Percentiles rank a stretch among this genome's conserved stretches.
Evolutionary conservation across 23 red algal species (phyloP).

Genomic region (Gracilaria caudata): DNA sequence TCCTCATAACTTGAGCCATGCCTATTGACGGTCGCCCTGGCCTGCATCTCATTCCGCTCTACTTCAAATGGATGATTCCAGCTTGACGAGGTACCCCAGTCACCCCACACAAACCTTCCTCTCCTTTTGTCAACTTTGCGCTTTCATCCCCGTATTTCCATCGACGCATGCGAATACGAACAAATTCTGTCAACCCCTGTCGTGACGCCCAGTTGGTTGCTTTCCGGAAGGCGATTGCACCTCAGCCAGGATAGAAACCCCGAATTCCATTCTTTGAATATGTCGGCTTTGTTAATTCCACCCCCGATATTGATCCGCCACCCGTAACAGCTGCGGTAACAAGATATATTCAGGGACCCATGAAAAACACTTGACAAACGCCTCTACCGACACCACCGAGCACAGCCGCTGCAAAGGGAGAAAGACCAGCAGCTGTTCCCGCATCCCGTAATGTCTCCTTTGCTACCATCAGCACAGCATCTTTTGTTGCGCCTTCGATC

Average conservation of each 20-base stretch:
- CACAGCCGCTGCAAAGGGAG: constrained; percentile 66
- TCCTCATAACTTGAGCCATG: constrained; percentile 51
- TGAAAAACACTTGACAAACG: constrained; percentile 84
- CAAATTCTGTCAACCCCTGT: constrained; percentile 78
- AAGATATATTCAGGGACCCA: constrained; percentile 77
- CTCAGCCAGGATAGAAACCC: constrained; percentile 90
- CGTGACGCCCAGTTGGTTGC: constrained; percentile 95
- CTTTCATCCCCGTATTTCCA: constrained; percentile 51
- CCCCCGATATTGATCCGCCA: constrained; percentile 31
- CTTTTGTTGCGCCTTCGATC: constrained; percentile 93
- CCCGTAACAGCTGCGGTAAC: constrained; percentile 83
- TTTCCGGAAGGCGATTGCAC: constrained; percentile 94
- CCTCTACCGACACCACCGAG: constrained; percentile 85
- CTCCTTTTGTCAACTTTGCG: constrained; percentile 58
- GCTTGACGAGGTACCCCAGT: constrained; percentile 63
- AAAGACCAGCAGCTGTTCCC: constrained; percentile 38
- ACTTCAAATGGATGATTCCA: constrained; percentile 99
- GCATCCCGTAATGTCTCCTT: constrained; percentile 74
- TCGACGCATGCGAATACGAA: constrained; percentile 59
- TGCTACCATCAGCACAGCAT: constrained; percentile 89
- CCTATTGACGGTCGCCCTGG: constrained; percentile 48
- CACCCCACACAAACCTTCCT: constrained; percentile 73
- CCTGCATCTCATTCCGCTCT: constrained; percentile 92
- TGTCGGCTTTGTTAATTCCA: constrained; percentile 51
- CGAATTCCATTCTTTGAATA: constrained; percentile 68